These are phyloP conservation scores for Arabidopsis arenosa DNA, from an alignment of 345 rosid species.

Conservation along the genomic window DNA sequence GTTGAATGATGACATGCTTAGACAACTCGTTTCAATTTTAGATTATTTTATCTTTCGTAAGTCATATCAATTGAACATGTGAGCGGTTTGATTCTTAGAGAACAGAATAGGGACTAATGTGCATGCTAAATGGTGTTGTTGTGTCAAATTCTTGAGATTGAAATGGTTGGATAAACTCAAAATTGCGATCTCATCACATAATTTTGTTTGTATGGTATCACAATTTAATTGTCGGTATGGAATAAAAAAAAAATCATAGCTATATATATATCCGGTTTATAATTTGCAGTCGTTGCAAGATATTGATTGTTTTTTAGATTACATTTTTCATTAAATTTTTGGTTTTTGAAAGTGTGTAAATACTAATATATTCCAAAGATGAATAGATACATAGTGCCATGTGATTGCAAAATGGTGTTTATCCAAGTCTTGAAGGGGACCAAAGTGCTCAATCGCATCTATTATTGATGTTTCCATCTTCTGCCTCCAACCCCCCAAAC, in stretches of 20 bases:
- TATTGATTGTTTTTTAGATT: background rate
- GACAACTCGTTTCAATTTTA: constrained; percentile 5
- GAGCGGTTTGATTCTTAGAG: constrained; percentile 20
- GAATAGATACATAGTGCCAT: constrained; percentile 14
- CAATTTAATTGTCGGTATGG: background rate
- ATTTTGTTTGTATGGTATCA: background rate
- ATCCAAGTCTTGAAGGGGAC: constrained; percentile 34
- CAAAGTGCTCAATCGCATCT: constrained; percentile 31
- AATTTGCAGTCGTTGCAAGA: constrained; percentile 6
- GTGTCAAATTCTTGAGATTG: background rate
- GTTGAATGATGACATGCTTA: constrained; percentile 29
- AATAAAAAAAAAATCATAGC: background rate
- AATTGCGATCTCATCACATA: background rate
- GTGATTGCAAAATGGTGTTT: constrained; percentile 21
- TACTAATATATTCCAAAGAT: background rate
- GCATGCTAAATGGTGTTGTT: constrained; percentile 27
- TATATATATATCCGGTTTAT: background rate
- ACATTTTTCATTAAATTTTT: background rate
- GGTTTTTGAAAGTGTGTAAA: background rate
- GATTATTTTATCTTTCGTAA: background rate
- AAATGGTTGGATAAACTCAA: background rate
- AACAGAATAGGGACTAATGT: constrained; percentile 19
- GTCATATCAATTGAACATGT: constrained; percentile 20
- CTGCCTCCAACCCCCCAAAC: constrained; percentile 20
- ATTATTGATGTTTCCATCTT: constrained; percentile 35